A percentile compares a stretch with the other conserved stretches of the same genome.
Conservation (phyloP, 352 stramenopile species). For the Aphanomyces stellatus region DNA sequence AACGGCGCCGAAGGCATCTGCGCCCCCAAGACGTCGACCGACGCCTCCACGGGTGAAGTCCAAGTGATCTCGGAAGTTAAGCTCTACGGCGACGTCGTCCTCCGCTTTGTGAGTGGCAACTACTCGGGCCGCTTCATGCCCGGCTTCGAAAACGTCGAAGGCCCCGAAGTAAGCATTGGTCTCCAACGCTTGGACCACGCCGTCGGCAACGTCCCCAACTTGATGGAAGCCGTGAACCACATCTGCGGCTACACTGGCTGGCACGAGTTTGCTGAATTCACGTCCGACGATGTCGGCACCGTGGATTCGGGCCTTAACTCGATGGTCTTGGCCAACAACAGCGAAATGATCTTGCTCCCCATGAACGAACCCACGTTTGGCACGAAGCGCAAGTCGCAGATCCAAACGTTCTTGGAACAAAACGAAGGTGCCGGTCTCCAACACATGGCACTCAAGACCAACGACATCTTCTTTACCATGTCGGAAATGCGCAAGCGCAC, state of each 20-base stretch:
- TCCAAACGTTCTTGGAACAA: constrained; percentile 94
- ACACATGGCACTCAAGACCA: constrained; percentile 95
- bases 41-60: constrained; percentile 47
- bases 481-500: constrained; percentile 71
- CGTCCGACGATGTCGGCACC: constrained; percentile 90
- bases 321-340: constrained; percentile 91
- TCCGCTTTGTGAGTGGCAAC: constrained; percentile 76
- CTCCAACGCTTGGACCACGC: constrained; percentile 83
- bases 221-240: constrained; percentile 79
- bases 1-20: constrained; percentile 57
- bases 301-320: constrained; percentile 92
- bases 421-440: constrained; percentile 93
- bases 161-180: constrained; percentile 54
- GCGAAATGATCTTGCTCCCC: constrained; percentile 90
- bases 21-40: constrained; percentile 43
- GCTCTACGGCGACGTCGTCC: constrained; percentile 82
- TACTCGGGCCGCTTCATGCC: constrained; percentile 68
- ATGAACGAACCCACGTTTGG: constrained; percentile 94
- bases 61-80: constrained; percentile 70
- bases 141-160: constrained; percentile 49
- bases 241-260: constrained; percentile 76
- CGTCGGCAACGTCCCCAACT: constrained; percentile 87
- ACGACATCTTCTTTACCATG: constrained; percentile 94
- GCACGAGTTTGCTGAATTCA: constrained; percentile 94
- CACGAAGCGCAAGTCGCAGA: constrained; percentile 90